phyloP scores from a whole-genome alignment of 2,329 filamentous ascomycete species.

The Diaporthe citri region DNA sequence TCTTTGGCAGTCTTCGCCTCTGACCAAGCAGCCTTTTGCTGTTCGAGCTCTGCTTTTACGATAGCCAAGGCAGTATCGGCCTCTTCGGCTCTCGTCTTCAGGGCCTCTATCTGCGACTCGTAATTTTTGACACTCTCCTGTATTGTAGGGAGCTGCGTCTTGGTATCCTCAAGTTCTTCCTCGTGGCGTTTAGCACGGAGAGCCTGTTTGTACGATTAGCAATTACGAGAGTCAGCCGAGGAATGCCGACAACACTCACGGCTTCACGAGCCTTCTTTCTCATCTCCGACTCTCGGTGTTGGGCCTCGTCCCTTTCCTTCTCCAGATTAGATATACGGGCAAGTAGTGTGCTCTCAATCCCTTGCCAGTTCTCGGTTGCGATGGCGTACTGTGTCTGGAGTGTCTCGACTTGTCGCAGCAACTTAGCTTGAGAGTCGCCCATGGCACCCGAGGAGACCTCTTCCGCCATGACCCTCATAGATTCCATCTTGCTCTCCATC shows the following conservation, averaged over 20 bases:
- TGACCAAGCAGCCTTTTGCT: conserved; percentile 56
- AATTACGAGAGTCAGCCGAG: not conserved
- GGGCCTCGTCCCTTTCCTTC: conserved; percentile 89
- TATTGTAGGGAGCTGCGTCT: conserved; percentile 72
- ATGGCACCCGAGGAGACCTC: conserved; percentile 87
- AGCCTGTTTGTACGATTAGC: conserved; percentile 64
- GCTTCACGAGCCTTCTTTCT: conserved; percentile 90
- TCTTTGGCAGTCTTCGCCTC: conserved; percentile 49
- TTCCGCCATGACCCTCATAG: conserved; percentile 86
- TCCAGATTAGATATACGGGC: conserved; percentile 83
- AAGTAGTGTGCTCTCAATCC: conserved; percentile 88
- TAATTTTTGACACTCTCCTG: conserved; percentile 74
- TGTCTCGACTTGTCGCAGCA: conserved; percentile 93
- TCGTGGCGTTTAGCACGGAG: conserved; percentile 75
- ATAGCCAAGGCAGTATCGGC: conserved; percentile 75
- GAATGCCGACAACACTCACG: conserved; percentile 62
- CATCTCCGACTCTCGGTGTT: conserved; percentile 86
- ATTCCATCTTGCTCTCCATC: conserved; percentile 90
- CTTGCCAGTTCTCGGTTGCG: conserved; percentile 97
- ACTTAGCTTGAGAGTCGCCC: conserved; percentile 88
- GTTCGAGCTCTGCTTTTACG: conserved; percentile 62
- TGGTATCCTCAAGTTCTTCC: conserved; percentile 83
- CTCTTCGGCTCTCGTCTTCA: conserved; percentile 75
- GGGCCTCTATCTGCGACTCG: conserved; percentile 68
- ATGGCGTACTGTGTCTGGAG: conserved; percentile 95